phyloP scores from a whole-genome alignment of 1,284 basidiomycete species.

The Ceratobasidium sp. region DNA sequence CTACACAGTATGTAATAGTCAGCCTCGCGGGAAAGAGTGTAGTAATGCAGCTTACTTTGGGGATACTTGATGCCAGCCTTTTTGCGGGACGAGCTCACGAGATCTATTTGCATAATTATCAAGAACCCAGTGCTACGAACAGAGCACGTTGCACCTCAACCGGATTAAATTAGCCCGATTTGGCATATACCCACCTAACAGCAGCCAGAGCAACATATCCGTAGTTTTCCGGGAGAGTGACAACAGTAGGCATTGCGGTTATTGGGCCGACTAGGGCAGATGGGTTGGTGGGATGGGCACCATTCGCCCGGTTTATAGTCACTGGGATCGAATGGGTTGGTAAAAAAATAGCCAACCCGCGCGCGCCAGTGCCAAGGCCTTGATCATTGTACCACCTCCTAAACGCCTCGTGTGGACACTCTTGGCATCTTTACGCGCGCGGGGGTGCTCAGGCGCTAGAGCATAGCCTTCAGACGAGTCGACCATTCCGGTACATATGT shows the following conservation, averaged over 20 bases:
- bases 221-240: constrained; percentile 46
- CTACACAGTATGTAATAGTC: neutral
- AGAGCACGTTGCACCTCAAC: neutral
- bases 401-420: neutral
- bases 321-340: neutral
- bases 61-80: constrained; percentile 42
- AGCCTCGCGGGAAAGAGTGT: neutral
- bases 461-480: neutral
- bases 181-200: constrained; percentile 15
- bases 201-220: constrained; percentile 44
- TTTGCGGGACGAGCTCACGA: constrained; percentile 35
- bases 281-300: neutral
- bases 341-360: neutral
- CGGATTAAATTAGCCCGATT: neutral
- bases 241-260: constrained; percentile 20
- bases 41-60: constrained; percentile 21
- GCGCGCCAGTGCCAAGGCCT: neutral
- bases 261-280: neutral
- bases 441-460: neutral
- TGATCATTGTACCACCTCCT: neutral
- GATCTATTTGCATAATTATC: constrained; percentile 1
- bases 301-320: neutral
- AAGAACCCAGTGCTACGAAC: constrained; percentile 28
- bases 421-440: too few relatives aligned
- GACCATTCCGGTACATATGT: neutral